Percentiles rank a stretch among this genome's conserved stretches.
Conservation (phyloP, 2,329 filamentous ascomycete species). For the Aspergillus ochraceoroseus region DNA sequence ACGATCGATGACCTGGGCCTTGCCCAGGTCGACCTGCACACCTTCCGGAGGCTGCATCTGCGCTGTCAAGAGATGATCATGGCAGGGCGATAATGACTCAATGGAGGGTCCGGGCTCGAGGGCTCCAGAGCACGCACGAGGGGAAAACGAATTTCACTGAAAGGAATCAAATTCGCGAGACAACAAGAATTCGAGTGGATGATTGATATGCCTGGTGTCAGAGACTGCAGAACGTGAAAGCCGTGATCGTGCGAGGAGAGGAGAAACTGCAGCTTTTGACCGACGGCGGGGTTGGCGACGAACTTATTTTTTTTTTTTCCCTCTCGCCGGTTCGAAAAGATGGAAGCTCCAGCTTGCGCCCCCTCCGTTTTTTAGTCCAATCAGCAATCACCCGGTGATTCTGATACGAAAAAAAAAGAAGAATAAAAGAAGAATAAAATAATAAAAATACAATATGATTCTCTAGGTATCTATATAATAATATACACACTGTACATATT, state of each 20-base stretch:
- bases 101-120: conserved; percentile 10
- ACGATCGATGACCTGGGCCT: conserved; percentile 85
- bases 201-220: neutral
- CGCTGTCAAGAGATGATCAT: conserved; percentile 37
- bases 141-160: neutral
- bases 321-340: conserved; percentile 16
- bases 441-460: conserved; percentile 4
- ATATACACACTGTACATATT: conserved; percentile 3
- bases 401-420: neutral
- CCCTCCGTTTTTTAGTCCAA: conserved; percentile 17
- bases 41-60: conserved; percentile 42
- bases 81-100: conserved; percentile 30
- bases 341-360: conserved; percentile 15
- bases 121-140: conserved; percentile 7
- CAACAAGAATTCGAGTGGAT: neutral
- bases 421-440: conserved; percentile 9
- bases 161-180: neutral
- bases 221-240: neutral
- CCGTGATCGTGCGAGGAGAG: conserved; percentile 7
- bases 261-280: conserved; percentile 19
- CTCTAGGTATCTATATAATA: neutral
- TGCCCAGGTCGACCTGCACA: conserved; percentile 51
- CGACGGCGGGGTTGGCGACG: conserved; percentile 28
- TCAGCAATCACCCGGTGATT: conserved; percentile 12
- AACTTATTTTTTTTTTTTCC: conserved; percentile 25